Evolutionary conservation across 2,329 filamentous ascomycete species (phyloP), one percentile per base, ranked within the genome.

Genomic region (Pseudocercospora vitis): DNA sequence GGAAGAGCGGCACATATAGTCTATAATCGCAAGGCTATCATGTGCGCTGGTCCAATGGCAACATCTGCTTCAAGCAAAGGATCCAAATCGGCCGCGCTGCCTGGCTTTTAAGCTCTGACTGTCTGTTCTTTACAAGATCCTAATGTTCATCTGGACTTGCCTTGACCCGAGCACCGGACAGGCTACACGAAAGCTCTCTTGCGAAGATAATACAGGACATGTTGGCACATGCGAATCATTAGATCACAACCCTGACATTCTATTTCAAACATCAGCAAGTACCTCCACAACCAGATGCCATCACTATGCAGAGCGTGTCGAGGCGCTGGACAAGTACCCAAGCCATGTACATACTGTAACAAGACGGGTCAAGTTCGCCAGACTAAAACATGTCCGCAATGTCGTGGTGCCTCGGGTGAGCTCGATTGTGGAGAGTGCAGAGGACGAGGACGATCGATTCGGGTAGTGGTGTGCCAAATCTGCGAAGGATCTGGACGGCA

Each of bases 331-430:
- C 37, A 42, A 21, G 37, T 42, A 42, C 37, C 19, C 18, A 42
- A 24, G 37, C 37, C 37, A 24, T 42, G 37, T 19, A 42, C 37
- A 12, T 42, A 42, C 24, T 42, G 37, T 24, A 42, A 42, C 37
- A 42, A 42, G 19, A 42, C 37, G n/a, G 37, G 37, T 12, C 37
- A 42, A 42, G 37, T 42, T 42, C 37, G 37, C n/a, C 37, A 42
- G 12, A 42, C 37, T 12, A 42, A 42, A 8, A 42, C 21, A 21
- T 42, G 37, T 42, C 37, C 37, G 37, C 37, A 42, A 7, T 42
- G 37, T 42, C 37, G 37, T 23, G 37, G 37, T 23, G 37, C 37
- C 18, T 42, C 37, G 19, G 37, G 37, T 12, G 37, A 42, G 24
- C 18, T 42, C 19, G 37, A 42, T 14, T 42, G 37, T 21, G 37